Percentiles rank a stretch among this genome's conserved stretches.
Conservation (phyloP, 164 flowering plant genomes). For the Amborella trichopoda region DNA sequence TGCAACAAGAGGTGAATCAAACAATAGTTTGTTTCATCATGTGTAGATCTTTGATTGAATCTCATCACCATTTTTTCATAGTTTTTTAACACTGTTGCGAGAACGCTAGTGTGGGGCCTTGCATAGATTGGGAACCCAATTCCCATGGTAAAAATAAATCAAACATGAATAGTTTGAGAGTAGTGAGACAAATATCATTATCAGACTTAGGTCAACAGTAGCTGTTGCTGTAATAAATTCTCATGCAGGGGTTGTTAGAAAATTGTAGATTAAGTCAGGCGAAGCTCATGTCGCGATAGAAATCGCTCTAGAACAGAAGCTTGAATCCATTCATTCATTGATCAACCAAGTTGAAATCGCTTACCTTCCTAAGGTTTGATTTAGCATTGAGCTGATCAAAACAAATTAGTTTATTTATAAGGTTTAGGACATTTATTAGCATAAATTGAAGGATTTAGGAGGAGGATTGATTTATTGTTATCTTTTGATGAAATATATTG, state of each 20-base stretch:
- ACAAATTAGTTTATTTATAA: no score
- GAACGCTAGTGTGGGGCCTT: background rate
- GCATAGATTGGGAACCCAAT: background rate
- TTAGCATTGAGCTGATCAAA: no score
- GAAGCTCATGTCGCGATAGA: no score
- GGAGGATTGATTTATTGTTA: background rate
- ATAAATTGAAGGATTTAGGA: background rate
- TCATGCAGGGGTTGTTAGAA: no score
- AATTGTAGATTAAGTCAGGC: no score
- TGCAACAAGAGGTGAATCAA: slow-evolving; percentile 62
- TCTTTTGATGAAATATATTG: background rate
- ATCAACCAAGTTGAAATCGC: no score
- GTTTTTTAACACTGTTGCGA: background rate
- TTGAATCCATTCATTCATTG: no score
- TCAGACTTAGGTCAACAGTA: no score
- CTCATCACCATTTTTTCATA: background rate
- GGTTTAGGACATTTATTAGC: no score
- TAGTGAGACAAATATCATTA: background rate
- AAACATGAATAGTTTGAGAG: background rate
- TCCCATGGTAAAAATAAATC: background rate
- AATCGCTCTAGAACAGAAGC: no score
- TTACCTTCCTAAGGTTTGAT: no score
- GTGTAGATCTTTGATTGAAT: background rate
- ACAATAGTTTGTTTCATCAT: background rate
- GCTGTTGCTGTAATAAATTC: no score